Base-by-base conservation (phyloP, 2,329 filamentous ascomycete genomes). In the Akanthomyces uredinophilus region DNA sequence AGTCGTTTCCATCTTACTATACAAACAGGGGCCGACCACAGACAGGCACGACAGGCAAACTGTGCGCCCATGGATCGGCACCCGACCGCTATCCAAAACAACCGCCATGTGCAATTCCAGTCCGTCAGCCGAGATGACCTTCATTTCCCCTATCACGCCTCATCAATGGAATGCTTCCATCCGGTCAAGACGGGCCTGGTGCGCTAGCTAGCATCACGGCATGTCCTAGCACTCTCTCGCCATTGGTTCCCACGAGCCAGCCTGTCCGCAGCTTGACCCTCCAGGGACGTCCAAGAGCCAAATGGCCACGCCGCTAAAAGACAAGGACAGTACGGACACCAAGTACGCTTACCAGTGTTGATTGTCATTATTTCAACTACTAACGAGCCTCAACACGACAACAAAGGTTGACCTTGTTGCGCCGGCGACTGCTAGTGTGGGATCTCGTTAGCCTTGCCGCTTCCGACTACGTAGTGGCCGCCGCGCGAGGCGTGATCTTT, bases 41-140 rank as follows among this genome's bases (percentile, higher is more conserved):
- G n/a, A n/a, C n/a, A n/a, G n/a, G n/a, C n/a, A n/a, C n/a, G 13
- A 39, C 35, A 27, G 29, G n/a, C 43, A 47, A 35, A 47, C 20
- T 49, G 54, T 57, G 27, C 54, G 43, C 29, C n/a, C 16, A 18
- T 37, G 16, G 54, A 49, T 57, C 29, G 54, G 27, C 29, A n/a
- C 10, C 22, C 44, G 44, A 41, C 37, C 22, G 37, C 52, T n/a
- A 60, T 5, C 27, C 24, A 60, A 44, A 16, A 16, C 51, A 54
- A 54, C 49, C n/a, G 29, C 37, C 43, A 47, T 52, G 52, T 59
- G 32, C 37, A 52, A 60, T 52, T 35, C 47, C 47, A 60, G 56
- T 43, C 56, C 20, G 37, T 44, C 22, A 20, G 44, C 22, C 56
- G 32, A 58, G 29, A 57, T 20, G 20, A 39, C 47, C 35, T 24